Evolutionary conservation across 2,329 filamentous ascomycete species (phyloP).

Genomic region (Fusarium acutatum): DNA sequence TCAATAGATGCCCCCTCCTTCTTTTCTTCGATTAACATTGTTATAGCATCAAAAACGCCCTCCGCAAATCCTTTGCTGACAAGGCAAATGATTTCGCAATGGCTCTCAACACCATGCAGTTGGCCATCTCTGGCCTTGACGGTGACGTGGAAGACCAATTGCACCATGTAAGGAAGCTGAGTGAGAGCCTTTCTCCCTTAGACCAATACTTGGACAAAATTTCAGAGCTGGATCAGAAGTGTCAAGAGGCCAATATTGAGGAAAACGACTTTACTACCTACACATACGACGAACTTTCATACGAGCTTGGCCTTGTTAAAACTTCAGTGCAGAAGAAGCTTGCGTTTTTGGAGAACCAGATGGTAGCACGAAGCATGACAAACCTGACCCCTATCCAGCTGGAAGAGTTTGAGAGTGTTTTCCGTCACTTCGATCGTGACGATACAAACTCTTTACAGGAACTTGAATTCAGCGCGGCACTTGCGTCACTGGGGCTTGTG

Average conservation of each 20-base stretch:
- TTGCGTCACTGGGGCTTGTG: conserved; percentile 93
- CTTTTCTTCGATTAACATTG: conserved; percentile 40
- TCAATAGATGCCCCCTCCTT: background rate
- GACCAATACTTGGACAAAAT: conserved; percentile 92
- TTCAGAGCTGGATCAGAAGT: conserved; percentile 84
- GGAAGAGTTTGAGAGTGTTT: conserved; percentile 98
- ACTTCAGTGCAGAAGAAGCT: conserved; percentile 95
- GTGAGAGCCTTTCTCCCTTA: conserved; percentile 86
- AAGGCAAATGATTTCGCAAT: conserved; percentile 98
- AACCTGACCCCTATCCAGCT: conserved; percentile 98
- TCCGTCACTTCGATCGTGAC: conserved; percentile 96
- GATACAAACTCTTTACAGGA: conserved; percentile 89
- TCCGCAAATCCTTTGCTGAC: conserved; percentile 92
- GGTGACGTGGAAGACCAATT: conserved; percentile 96
- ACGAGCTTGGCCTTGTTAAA: conserved; percentile 91
- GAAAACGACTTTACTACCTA: conserved; percentile 99
- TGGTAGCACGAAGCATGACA: conserved; percentile 98
- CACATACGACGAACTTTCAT: conserved; percentile 94
- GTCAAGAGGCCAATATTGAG: conserved; percentile 95
- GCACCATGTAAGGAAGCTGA: conserved; percentile 84
- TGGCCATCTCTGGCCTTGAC: conserved; percentile 95
- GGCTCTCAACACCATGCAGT: conserved; percentile 91
- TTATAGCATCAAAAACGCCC: conserved; percentile 86
- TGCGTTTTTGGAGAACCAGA: conserved; percentile 96
- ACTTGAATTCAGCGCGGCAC: conserved; percentile 92